Conservation (phyloP, 1,284 basidiomycete genomes). For the Thecaphora thlaspeos region DNA sequence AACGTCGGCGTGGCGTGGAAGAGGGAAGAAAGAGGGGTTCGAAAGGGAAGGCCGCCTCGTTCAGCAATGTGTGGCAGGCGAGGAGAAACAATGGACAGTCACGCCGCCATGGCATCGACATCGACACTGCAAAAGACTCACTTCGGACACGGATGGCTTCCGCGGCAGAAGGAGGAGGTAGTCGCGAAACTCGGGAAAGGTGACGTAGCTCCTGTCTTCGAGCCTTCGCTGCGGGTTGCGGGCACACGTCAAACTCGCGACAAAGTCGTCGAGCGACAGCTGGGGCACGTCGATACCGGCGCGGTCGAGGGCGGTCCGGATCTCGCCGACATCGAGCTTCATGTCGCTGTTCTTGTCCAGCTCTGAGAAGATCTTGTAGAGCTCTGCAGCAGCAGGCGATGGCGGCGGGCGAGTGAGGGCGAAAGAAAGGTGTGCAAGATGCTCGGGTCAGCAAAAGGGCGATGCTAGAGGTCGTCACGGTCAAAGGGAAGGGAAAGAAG, state of each 20-base stretch:
- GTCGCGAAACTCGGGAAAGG: conserved; percentile 56
- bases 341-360: conserved; percentile 54
- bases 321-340: conserved; percentile 46
- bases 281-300: conserved; percentile 48
- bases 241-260: conserved; percentile 51
- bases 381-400: no score
- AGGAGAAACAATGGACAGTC: no score
- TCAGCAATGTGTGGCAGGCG: no score
- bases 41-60: no score
- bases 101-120: no score
- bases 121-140: no score
- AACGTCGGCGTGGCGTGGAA: not conserved
- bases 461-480: no score
- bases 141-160: conserved; percentile 49
- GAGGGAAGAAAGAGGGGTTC: not conserved
- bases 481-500: no score
- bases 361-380: conserved; percentile 54
- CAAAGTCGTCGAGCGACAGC: conserved; percentile 49
- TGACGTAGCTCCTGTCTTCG: conserved; percentile 36
- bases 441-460: no score
- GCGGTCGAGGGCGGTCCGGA: conserved; percentile 44
- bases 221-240: conserved; percentile 12
- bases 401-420: no score
- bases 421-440: no score
- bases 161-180: conserved; percentile 54